Evolutionary conservation across 208 protist species (phyloP).

Genomic region (Trypanosoma scelopori): DNA sequence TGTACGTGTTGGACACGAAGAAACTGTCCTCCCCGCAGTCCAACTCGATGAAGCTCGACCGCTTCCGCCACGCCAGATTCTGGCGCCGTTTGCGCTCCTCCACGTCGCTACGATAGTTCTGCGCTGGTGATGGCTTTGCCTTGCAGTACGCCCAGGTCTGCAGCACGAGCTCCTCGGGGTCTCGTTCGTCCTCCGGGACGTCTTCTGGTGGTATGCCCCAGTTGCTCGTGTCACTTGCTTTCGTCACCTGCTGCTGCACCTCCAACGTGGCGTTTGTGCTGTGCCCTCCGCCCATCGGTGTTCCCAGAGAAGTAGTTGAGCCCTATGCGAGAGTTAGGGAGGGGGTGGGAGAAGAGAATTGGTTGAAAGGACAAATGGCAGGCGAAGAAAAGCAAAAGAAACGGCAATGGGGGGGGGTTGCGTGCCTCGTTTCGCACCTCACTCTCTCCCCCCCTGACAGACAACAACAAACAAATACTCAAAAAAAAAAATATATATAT

Average conservation of each 20-base stretch:
- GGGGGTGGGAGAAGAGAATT: neutral
- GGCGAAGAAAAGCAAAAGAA: constrained; percentile 6
- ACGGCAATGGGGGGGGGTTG: neutral
- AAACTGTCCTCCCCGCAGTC: constrained; percentile 94
- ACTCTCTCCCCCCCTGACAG: neutral
- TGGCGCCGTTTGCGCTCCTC: constrained; percentile 76
- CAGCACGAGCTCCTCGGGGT: constrained; percentile 85
- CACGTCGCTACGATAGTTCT: constrained; percentile 80
- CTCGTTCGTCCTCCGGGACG: constrained; percentile 61
- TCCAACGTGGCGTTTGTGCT: constrained; percentile 34
- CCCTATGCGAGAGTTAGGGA: neutral
- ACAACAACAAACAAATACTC: neutral
- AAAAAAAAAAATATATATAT: neutral
- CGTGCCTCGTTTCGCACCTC: neutral
- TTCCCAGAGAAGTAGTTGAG: neutral
- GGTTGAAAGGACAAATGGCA: neutral
- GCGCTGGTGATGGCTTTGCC: constrained; percentile 68
- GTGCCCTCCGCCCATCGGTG: constrained; percentile 40
- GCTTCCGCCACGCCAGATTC: constrained; percentile 78
- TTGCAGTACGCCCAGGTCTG: constrained; percentile 93
- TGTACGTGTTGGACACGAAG: constrained; percentile 91
- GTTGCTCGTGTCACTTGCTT: constrained; percentile 22
- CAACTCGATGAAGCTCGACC: constrained; percentile 87
- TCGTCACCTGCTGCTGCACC: constrained; percentile 19
- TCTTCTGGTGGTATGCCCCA: constrained; percentile 81